Conservation (phyloP, 2,329 filamentous ascomycete genomes). For the Ophiostoma fasciatum region DNA sequence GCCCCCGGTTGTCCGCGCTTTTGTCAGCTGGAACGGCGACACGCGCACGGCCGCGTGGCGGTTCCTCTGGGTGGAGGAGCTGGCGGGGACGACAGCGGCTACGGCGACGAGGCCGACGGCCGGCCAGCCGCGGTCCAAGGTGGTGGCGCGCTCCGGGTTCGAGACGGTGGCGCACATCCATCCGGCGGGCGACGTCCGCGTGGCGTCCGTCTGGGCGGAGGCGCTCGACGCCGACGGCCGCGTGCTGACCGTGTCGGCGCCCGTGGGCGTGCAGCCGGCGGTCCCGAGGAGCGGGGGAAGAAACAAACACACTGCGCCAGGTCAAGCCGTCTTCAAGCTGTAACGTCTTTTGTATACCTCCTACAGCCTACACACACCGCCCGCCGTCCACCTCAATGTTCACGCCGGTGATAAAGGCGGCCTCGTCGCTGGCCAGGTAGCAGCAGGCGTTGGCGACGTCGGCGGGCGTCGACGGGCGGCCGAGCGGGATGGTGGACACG, state of each 20-base stretch:
- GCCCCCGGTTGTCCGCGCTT: no score
- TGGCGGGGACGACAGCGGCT: no score
- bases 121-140: not conserved
- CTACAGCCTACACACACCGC: constrained; percentile 10
- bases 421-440: constrained; percentile 58
- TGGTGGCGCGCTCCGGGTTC: constrained; percentile 4
- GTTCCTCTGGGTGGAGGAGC: no score
- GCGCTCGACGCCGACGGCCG: not conserved
- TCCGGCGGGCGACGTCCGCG: not conserved
- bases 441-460: constrained; percentile 59
- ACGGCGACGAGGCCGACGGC: not conserved
- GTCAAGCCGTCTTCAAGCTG: no score
- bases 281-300: not conserved
- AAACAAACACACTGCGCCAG: no score
- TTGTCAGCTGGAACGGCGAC: constrained; percentile 19
- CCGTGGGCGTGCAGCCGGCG: not conserved
- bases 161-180: constrained; percentile 4
- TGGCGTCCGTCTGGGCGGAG: constrained; percentile 1
- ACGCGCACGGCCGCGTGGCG: constrained; percentile 15
- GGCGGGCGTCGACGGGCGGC: constrained; percentile 38
- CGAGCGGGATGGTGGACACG: constrained; percentile 38
- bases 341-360: no score
- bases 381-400: constrained; percentile 40
- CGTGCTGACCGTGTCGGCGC: not conserved
- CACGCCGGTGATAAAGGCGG: constrained; percentile 56